phyloP scores from a whole-genome alignment of 2,329 filamentous ascomycete species.

The Cryphonectria carpinicola region DNA sequence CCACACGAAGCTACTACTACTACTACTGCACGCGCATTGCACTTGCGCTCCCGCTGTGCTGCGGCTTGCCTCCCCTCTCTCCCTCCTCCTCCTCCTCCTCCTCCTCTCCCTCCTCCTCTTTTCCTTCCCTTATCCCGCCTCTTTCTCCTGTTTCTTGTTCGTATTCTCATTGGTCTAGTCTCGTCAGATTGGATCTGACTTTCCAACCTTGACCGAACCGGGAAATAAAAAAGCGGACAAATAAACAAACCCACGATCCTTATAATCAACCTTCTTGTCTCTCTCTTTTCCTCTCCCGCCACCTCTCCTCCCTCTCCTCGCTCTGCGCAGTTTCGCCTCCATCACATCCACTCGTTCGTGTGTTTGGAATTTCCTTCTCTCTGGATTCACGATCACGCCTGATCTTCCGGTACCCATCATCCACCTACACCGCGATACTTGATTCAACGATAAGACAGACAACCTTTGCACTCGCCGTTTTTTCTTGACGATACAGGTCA shows the following conservation, averaged over 20 bases:
- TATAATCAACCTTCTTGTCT: neutral
- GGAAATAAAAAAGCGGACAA: neutral
- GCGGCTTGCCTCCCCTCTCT: neutral
- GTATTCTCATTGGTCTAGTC: neutral
- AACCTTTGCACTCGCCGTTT: neutral
- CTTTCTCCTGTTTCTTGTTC: neutral
- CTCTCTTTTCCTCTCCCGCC: too few relatives aligned
- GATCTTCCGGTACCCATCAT: neutral
- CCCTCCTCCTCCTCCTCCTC: neutral
- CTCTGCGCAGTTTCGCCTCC: too few relatives aligned
- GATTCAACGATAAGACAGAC: neutral
- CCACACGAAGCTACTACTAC: neutral
- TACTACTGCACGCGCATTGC: neutral
- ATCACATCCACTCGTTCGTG: neutral
- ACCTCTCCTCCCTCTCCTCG: too few relatives aligned
- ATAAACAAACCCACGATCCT: neutral
- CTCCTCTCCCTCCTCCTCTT: neutral
- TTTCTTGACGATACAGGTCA: neutral
- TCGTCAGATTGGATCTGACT: neutral
- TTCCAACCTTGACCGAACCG: neutral
- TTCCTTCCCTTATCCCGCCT: neutral
- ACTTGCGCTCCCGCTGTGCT: neutral
- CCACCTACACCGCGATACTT: neutral
- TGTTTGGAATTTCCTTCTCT: neutral
- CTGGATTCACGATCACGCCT: neutral